Percentiles rank a stretch among this genome's conserved stretches.
Conservation (phyloP, 2,329 filamentous ascomycete genomes). For the Talaromyces pinophilus region DNA sequence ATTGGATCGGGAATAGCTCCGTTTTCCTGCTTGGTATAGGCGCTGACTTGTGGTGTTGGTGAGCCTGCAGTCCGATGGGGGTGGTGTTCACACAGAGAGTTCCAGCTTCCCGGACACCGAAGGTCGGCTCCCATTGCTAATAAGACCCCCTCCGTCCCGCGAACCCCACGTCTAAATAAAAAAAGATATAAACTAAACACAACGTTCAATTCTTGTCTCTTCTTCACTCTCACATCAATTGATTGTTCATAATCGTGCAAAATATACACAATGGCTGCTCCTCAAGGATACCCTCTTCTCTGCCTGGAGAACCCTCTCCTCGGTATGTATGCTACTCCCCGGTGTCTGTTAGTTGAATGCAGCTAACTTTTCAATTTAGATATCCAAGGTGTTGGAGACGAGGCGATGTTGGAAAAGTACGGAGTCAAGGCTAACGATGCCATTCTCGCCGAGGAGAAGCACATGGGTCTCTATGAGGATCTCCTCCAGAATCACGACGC, state of each 20-base stretch:
- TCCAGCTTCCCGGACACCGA: conserved; percentile 20
- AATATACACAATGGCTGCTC: conserved; percentile 64
- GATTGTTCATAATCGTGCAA: conserved; percentile 12
- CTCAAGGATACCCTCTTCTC: conserved; percentile 82
- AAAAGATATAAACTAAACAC: neutral
- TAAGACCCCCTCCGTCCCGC: conserved; percentile 13
- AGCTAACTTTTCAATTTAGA: conserved; percentile 54
- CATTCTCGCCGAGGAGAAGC: conserved; percentile 91
- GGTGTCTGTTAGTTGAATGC: neutral
- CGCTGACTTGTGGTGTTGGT: neutral
- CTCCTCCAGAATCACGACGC: conserved; percentile 88
- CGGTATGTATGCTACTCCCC: conserved; percentile 56
- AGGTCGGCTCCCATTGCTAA: conserved; percentile 19
- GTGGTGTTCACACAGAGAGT: neutral
- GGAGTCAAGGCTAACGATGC: conserved; percentile 93
- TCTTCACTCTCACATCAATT: neutral
- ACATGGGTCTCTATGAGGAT: conserved; percentile 88
- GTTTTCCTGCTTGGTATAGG: neutral
- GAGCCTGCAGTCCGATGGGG: conserved; percentile 4
- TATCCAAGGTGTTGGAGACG: conserved; percentile 82
- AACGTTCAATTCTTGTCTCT: neutral
- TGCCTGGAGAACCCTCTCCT: conserved; percentile 97
- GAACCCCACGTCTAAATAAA: conserved; percentile 20
- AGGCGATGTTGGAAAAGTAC: conserved; percentile 88
- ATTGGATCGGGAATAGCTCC: conserved; percentile 6